Evolutionary conservation across 768 basidiomycete species (phyloP).

Genomic region (Suillus occidentalis): DNA sequence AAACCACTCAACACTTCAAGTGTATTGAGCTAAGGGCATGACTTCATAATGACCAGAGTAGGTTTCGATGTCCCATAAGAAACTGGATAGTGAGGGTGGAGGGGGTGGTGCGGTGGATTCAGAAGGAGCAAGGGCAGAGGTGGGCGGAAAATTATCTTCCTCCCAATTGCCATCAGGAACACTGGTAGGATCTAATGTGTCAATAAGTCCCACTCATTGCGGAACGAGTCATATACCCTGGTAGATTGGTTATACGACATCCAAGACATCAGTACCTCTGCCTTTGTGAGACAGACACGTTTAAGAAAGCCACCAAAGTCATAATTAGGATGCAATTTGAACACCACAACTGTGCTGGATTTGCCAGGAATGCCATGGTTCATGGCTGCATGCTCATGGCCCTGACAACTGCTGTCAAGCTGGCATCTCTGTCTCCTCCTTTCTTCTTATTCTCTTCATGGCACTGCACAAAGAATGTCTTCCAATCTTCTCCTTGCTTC

Average conservation of each 20-base stretch:
- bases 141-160: neutral
- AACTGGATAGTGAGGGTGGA: too few relatives aligned
- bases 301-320: too few relatives aligned
- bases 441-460: neutral
- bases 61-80: too few relatives aligned
- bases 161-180: neutral
- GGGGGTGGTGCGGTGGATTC: too few relatives aligned
- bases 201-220: slow-evolving; percentile 1
- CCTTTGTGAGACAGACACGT: too few relatives aligned
- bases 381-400: neutral
- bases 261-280: too few relatives aligned
- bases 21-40: neutral
- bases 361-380: neutral
- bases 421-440: neutral
- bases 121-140: neutral
- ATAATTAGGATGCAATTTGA: too few relatives aligned
- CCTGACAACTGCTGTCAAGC: neutral
- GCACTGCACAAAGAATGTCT: neutral
- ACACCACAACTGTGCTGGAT: neutral
- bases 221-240: neutral
- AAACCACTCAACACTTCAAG: neutral
- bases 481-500: neutral
- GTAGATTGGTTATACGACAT: neutral
- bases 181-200: neutral
- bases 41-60: neutral